Conservation (phyloP, 129 eudicot species). For the Flaveria sonorensis region DNA sequence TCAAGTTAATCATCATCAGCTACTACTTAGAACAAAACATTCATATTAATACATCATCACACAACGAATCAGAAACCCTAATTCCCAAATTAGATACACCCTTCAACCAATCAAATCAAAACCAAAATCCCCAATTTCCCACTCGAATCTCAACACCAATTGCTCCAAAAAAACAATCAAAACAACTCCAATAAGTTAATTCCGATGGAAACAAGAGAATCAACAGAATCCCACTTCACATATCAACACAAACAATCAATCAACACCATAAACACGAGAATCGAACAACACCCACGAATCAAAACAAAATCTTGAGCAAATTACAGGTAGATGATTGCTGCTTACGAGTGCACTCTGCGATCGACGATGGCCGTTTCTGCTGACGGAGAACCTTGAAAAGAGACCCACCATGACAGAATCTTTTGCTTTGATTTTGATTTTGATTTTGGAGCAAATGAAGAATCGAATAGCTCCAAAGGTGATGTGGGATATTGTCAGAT, state of each 20-base stretch:
- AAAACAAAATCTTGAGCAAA: not conserved
- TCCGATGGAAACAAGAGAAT: no score
- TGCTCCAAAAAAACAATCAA: no score
- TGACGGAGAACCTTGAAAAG: slow-evolving; percentile 76
- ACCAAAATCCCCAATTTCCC: slow-evolving; percentile 23
- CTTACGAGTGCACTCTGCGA: slow-evolving; percentile 85
- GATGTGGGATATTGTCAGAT: slow-evolving; percentile 21
- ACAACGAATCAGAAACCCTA: not conserved
- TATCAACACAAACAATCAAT: no score
- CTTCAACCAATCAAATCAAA: slow-evolving; percentile 12
- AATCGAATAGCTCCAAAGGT: slow-evolving; percentile 2
- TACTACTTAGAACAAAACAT: not conserved
- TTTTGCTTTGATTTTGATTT: not conserved
- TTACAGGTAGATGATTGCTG: not conserved
- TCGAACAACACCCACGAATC: not conserved
- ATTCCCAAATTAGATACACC: not conserved
- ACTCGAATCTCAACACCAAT: not conserved
- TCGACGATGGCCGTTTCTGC: slow-evolving; percentile 72
- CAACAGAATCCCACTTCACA: no score
- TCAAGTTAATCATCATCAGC: slow-evolving; percentile 6
- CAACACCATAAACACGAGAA: no score
- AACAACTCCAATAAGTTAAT: no score
- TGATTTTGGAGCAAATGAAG: not conserved
- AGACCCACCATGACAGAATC: slow-evolving; percentile 61
- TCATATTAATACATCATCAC: not conserved